These are phyloP conservation scores for Urochloa ruziziensis DNA, from an alignment of 176 grass and related monocot genomes.

Conservation along the genomic window DNA sequence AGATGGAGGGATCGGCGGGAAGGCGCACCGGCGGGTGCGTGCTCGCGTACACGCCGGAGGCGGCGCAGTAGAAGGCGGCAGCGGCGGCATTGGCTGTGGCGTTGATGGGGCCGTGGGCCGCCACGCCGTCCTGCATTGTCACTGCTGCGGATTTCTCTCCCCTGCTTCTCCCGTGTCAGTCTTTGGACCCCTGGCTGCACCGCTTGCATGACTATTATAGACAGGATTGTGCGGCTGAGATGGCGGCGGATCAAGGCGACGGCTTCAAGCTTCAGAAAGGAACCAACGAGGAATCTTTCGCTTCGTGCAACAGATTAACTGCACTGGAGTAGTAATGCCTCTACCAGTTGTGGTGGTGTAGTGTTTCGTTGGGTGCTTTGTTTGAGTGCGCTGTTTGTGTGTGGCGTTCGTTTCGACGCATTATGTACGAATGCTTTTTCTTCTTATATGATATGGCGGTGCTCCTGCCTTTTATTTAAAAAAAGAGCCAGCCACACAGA, in stretches of 20 bases:
- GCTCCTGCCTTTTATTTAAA: too few species aligned
- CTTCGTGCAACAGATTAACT: background rate
- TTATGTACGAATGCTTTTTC: too few species aligned
- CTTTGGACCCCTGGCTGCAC: too few species aligned
- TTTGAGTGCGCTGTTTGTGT: too few species aligned
- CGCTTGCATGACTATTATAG: too few species aligned
- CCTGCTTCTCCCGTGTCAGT: background rate
- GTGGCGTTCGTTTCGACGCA: too few species aligned
- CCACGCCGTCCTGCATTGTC: constrained; percentile 31
- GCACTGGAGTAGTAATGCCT: background rate
- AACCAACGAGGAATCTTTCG: background rate
- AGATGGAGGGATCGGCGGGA: constrained; percentile 49
- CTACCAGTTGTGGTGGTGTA: too few species aligned
- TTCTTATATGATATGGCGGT: too few species aligned
- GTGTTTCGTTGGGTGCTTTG: too few species aligned
- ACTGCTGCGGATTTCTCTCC: background rate
- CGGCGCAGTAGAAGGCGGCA: constrained; percentile 53
- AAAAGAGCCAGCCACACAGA: too few species aligned
- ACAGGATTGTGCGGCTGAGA: background rate
- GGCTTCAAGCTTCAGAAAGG: background rate
- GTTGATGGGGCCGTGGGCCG: background rate
- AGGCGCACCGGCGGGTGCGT: constrained; percentile 40
- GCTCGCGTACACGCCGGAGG: constrained; percentile 60
- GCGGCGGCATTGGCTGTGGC: background rate
- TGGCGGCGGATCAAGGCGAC: background rate